phyloP scores from a whole-genome alignment of 2,329 filamentous ascomycete genomes.

The Neofusicoccum parvum region DNA sequence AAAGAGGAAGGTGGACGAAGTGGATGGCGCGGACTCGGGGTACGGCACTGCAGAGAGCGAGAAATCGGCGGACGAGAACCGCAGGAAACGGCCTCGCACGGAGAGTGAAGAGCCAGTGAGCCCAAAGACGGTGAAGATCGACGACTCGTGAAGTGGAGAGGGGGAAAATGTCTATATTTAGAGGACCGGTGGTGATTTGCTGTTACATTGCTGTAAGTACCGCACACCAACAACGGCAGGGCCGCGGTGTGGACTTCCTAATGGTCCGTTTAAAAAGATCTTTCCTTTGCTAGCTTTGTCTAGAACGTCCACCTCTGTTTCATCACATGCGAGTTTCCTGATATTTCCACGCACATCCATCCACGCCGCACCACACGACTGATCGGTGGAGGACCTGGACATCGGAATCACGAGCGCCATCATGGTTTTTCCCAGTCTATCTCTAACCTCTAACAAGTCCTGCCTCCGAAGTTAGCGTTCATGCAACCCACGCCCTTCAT shows the following conservation, averaged over 20 bases:
- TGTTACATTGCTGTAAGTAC: constrained; percentile 16
- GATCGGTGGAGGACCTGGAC: too few species aligned
- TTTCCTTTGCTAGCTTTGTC: constrained; percentile 2
- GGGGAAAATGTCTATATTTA: constrained; percentile 8
- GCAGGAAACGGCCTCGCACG: background rate
- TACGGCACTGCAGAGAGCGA: background rate
- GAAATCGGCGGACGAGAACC: background rate
- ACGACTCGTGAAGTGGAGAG: constrained; percentile 12
- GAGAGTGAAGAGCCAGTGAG: background rate
- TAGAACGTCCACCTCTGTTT: constrained; percentile 8
- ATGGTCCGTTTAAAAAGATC: background rate
- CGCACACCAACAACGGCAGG: constrained; percentile 10
- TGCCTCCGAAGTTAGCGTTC: background rate
- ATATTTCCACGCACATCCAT: background rate
- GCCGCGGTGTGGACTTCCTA: background rate
- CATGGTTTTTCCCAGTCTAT: background rate
- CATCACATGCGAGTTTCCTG: constrained; percentile 16
- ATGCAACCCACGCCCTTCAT: background rate
- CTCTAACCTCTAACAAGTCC: background rate
- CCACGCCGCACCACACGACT: background rate
- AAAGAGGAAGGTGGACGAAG: background rate
- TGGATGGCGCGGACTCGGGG: background rate
- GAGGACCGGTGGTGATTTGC: constrained; percentile 9
- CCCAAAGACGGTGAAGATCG: background rate
- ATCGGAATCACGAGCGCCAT: background rate